Base-by-base conservation (phyloP, 106 monocot species). In the Platanthera zijinensis region DNA sequence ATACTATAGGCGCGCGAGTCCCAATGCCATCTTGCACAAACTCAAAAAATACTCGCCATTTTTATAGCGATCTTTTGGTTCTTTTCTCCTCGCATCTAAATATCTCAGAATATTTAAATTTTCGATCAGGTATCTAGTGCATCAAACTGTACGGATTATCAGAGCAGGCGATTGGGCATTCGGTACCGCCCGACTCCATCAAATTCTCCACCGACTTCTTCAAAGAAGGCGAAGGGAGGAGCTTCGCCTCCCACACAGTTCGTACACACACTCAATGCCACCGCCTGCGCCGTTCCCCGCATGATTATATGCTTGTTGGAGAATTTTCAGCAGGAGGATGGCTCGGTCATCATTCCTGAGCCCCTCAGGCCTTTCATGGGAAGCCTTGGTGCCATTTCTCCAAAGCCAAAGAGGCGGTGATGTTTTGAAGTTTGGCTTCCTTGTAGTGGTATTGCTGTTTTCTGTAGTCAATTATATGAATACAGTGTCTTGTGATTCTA, bases 81-180 rank as follows among this genome's bases (percentile, higher is more conserved):
- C 32, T 67, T 39, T 9, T 67, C 39, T 67, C 12, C 63, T 5
- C 32, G 67, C 22, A 67, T 12, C 12, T 30, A 39, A 67, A 10
- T 39, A 39, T 11, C 12, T 10, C 39, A 10, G 39, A 19, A 32
- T 11, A 4, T 67, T 39, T 39, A 3, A 61, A 61, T 19, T 61
- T 9, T 61, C 4, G 4, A 25, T 77, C 84, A 99, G 94, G 88
- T 99, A 79, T 99, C 97, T 11, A 99, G 97, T 59, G 97, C 94
- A 10, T 99, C 97, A 74, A 94, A 99, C 48, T 99, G 97, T 81
- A 99, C 94, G 14, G 97, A 99, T 57, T 99, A 94, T 76, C 97
- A 99, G 76, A 99, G 97, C 78, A 75, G 97, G 69, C 83, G 97
- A 51, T 84, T 99, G 15, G 91, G 87, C 46, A 99, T 99, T 57